Base-by-base conservation (phyloP, 2,329 filamentous ascomycete genomes). In the Venturia asperata region DNA sequence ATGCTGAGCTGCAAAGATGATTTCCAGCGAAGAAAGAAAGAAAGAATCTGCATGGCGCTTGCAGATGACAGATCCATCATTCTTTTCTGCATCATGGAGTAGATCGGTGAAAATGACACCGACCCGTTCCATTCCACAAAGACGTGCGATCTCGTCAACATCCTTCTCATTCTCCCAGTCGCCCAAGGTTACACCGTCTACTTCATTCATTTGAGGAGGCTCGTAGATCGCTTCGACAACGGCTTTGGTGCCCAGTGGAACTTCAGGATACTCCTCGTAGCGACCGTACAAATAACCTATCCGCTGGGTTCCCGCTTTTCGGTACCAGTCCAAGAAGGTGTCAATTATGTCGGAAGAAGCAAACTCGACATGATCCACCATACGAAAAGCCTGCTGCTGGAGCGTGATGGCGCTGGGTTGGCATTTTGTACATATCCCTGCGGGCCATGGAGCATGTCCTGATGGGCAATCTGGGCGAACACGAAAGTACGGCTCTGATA, bases 341-440 rank as follows among this genome's bases (percentile, higher is more conserved):
- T 99, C 90, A 71, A 97, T 90, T 42, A 97, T 85, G 64, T 86
- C 83, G 3, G 91, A 87, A 0, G 90, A 88, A 1, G 93, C 87
- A 74, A 99, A 97, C 76, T 99, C 95, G 68, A 99, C 94, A 75
- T 99, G 94, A 72, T 99, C 94, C 3, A 99, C 92, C 90, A 94
- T 97, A 63, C 94, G 91, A 75, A 93, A 99, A 24, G 88, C 83
- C 76, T 99, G 94, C 5, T 92, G 91, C 73, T 97, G 92, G 64
- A 99, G 80, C 13, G 91, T 96, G 73, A 99, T 99, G 65, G 94
- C 93, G 69, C 93, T 96, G 9, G 94, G 94, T 74, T 99, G 95
- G 71, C 94, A 99, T 75, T 97, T 99, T 66, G 91, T 95, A 79
- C 94, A 99, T 69, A 99, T 97, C 19, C 94, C 94, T 71, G 95